phyloP scores from a whole-genome alignment of 1,284 basidiomycete species.

The Moesziomyces globuligerus region DNA sequence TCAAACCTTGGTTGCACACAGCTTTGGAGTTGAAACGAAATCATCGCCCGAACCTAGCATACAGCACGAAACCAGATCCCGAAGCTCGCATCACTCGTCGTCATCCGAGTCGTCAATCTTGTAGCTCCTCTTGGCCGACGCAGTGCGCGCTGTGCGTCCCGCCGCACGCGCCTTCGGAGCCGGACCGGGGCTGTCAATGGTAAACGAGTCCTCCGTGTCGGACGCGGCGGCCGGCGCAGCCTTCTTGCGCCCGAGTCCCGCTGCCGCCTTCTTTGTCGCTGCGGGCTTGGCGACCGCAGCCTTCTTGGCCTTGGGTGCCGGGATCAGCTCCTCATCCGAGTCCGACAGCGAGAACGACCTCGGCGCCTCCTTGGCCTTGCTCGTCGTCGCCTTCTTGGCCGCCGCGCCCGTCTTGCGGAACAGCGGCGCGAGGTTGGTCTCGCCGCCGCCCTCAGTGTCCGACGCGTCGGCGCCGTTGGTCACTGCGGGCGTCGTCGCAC shows the following conservation, averaged over 20 bases:
- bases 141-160: conserved; percentile 22
- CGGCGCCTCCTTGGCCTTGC: conserved; percentile 24
- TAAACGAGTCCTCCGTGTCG: conserved; percentile 41
- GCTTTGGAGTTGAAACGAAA: background rate
- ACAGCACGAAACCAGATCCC: no score
- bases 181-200: conserved; percentile 30
- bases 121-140: conserved; percentile 38
- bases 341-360: conserved; percentile 44
- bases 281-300: conserved; percentile 21
- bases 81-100: conserved; percentile 12
- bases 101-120: conserved; percentile 36
- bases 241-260: conserved; percentile 29
- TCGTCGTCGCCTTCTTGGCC: conserved; percentile 16
- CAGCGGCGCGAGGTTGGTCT: conserved; percentile 32
- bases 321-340: conserved; percentile 40
- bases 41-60: background rate
- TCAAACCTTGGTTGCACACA: no score
- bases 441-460: conserved; percentile 18
- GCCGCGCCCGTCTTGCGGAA: conserved; percentile 27
- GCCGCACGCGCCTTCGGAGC: conserved; percentile 19
- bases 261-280: conserved; percentile 26
- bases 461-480: conserved; percentile 13
- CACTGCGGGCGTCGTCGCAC: conserved; percentile 40
- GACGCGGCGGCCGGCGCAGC: conserved; percentile 18
- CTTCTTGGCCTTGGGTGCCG: conserved; percentile 36